Base-by-base conservation (phyloP, 164 flowering plant genomes). In the Sedum album region DNA sequence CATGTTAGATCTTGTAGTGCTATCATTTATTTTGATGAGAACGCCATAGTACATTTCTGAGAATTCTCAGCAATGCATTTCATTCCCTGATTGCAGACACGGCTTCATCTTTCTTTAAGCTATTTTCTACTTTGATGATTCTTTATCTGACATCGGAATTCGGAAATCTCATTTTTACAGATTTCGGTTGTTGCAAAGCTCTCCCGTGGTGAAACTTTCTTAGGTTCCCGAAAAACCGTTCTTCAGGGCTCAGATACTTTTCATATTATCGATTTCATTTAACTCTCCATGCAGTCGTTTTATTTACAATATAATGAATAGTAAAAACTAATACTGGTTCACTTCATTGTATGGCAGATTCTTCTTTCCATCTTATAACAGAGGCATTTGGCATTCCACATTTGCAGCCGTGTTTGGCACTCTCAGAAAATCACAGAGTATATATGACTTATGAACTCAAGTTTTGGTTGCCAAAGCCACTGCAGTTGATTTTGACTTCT, bases 381-480 rank as follows among this genome's bases (percentile, higher is more conserved):
- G 83, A 85, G 76, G 82, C 76, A 72, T 81, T 53, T 71, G 82
- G 87, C 31, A 49, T 87, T 46, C 88, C 87, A 6, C 62, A 71
- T 31, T 31, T 85, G 35, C 81, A 70, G 26, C 89, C 91, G 1
- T 87, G 83, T 70, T 48, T 83, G 13, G 73, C 71, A 60, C 55
- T 68, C 28, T 42, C 44, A 1, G 41, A 71, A n/a, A 76, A 68
- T 28, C 57, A 67, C n/a, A 35, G 38, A 35, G 3, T 35, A 3
- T 3, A 35, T 66, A 42, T 31, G 14, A 26, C 49, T 15, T 21
- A 74, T 14, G 90, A 90, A 35, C 85, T 71, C 28, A n/a, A 88
- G 84, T 66, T 86, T 88, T 49, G 93, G 84, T 86, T 1, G 83
- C 84, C 18, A 86, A 87, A 65, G 85, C 85, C 9, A 83, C 90